Evolutionary conservation across 1,139 yeast species (phyloP).

Genomic region (Diutina pseudorugosa): DNA sequence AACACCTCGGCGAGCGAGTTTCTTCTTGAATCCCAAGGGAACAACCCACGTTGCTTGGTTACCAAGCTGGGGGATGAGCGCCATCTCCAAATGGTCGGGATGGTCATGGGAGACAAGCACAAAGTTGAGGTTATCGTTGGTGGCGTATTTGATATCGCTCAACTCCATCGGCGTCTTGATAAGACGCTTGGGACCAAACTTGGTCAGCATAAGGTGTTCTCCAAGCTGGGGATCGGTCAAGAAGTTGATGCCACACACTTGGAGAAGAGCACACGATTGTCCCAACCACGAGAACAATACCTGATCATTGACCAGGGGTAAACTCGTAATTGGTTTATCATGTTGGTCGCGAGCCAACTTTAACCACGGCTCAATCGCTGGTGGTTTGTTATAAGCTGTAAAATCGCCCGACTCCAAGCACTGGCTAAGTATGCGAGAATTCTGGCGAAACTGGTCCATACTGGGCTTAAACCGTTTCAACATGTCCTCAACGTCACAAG

Average conservation of each 20-base stretch:
- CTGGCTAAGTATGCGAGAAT: constrained; percentile 18
- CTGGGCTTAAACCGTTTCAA: constrained; percentile 54
- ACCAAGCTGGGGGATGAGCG: constrained; percentile 45
- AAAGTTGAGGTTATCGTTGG: constrained; percentile 42
- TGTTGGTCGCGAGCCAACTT: not conserved
- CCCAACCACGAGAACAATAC: constrained; percentile 84
- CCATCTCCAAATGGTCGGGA: constrained; percentile 81
- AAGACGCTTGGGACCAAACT: constrained; percentile 73
- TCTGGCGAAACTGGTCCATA: constrained; percentile 23
- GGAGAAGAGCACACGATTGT: constrained; percentile 74
- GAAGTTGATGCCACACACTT: constrained; percentile 59
- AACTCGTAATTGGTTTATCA: not conserved
- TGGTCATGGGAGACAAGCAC: constrained; percentile 87
- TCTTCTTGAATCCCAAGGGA: constrained; percentile 63
- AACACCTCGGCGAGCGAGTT: constrained; percentile 44
- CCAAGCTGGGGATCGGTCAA: constrained; percentile 80
- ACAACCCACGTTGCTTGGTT: constrained; percentile 68
- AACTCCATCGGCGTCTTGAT: constrained; percentile 57
- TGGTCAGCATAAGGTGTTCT: constrained; percentile 48
- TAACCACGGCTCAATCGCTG: constrained; percentile 7
- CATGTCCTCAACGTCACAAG: constrained; percentile 31
- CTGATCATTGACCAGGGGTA: constrained; percentile 18
- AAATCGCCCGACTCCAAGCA: constrained; percentile 16
- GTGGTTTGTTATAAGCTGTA: not conserved
- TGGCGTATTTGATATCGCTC: constrained; percentile 45